Conservation (phyloP, 2,329 filamentous ascomycete genomes). For the Aspergillus costaricaensis region DNA sequence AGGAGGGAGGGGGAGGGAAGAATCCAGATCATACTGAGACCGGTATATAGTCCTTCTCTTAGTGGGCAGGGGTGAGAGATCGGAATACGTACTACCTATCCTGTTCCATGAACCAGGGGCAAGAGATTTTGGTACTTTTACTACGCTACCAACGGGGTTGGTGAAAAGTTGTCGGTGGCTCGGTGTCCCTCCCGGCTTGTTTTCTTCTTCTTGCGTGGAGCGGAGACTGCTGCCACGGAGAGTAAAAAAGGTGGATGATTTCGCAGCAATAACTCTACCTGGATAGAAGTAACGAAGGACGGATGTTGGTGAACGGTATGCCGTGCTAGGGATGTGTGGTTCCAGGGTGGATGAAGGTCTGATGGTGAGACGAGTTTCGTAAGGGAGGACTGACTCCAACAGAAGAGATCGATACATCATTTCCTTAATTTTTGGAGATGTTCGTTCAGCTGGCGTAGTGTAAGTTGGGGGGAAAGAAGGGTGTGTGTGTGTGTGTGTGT, state of each 20-base stretch:
- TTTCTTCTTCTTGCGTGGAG: neutral
- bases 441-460: neutral
- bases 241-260: too few species aligned
- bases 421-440: neutral
- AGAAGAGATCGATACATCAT: neutral
- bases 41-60: neutral
- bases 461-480: neutral
- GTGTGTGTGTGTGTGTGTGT: neutral
- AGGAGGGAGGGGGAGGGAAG: too few species aligned
- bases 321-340: neutral
- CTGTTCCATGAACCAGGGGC: neutral
- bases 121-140: neutral
- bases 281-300: neutral
- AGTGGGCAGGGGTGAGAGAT: neutral
- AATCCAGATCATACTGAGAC: neutral
- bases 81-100: neutral
- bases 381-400: neutral
- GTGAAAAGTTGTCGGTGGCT: too few species aligned
- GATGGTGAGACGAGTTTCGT: slow-evolving; percentile 2
- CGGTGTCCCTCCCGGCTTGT: too few species aligned
- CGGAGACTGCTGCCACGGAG: neutral
- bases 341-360: neutral
- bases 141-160: neutral
- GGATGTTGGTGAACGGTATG: neutral
- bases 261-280: too few species aligned